Evolutionary conservation across 306 rosid genomes (phyloP), one percentile per base, ranked within the genome.

Genomic region (Vigna nakashimae): DNA sequence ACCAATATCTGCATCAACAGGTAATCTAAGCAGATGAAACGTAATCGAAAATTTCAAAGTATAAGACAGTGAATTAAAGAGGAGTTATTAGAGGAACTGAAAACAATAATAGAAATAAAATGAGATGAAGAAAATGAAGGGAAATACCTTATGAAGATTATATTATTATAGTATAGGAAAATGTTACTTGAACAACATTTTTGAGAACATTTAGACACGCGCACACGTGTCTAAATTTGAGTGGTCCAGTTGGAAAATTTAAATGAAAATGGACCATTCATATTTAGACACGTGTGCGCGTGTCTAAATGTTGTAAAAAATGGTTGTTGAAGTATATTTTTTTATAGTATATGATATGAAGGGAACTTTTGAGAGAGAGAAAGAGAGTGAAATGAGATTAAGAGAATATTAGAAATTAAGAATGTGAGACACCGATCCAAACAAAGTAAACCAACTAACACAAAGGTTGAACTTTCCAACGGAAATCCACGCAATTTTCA

Each of bases 401-500:
- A 82, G 65, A 78, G 68, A 74, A 65, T 32, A 65, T 62, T 60
- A 15, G 38, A 26, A 24, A 45, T 45, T 45, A 7, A 66, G 12
- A 55, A 11, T 16, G 53, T 30, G 60, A 69, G 82, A 46, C 57
- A 63, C 3, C 6, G 78, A 81, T 81, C 67, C n/a, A 65, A 17
- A 28, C 76, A 48, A 75, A 75, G 78, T 66, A 51, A 71, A 42
- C 82, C 34, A 66, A 81, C 81, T 15, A 65, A 82, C 90, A 56
- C 69, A 86, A 84, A 88, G 88, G 83, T 78, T 69, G 81, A 84
- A 84, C 89, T 89, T 90, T 82, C 87, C 90, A 90, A 79, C 87
- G 53, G 57, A 86, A 34, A 81, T 18, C 88, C 89, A 82, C 87
- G 82, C 85, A 85, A 69, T 46, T 14, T 38, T 84, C 84, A 58